These are phyloP conservation scores for Penicillium subrubescens DNA, from an alignment of 495 filamentous ascomycete species.

Conservation along the genomic window DNA sequence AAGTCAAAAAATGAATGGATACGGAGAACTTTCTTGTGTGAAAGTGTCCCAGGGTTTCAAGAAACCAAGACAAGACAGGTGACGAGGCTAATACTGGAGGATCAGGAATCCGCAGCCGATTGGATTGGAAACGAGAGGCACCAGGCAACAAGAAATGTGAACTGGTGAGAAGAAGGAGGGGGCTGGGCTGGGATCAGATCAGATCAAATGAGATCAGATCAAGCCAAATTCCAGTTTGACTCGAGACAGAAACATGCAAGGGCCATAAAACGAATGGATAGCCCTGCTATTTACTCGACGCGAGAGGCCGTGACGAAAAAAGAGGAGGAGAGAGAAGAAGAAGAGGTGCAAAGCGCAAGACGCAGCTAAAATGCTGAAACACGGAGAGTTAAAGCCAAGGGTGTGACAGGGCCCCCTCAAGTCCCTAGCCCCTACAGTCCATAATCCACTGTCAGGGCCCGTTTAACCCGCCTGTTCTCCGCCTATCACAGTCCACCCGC, in stretches of 20 bases:
- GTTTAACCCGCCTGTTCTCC: not conserved
- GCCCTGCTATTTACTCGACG: not conserved
- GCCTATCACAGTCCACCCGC: constrained; percentile 26
- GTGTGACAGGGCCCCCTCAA: constrained; percentile 15
- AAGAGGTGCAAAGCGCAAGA: not conserved
- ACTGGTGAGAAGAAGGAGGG: not conserved
- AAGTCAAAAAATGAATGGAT: not conserved
- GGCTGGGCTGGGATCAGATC: not conserved
- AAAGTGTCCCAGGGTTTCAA: not conserved
- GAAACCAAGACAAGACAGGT: not conserved
- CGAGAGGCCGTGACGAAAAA: not conserved
- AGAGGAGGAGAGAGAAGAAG: constrained; percentile 6
- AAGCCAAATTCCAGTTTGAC: not conserved
- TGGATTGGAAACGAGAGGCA: not conserved
- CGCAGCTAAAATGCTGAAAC: constrained; percentile 25
- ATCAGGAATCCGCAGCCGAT: not conserved
- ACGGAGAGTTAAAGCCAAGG: constrained; percentile 22
- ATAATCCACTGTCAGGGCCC: no score
- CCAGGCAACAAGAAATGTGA: constrained; percentile 1
- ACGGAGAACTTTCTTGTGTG: not conserved
- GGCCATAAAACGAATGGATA: constrained; percentile 11
- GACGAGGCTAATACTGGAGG: not conserved
- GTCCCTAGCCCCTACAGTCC: no score
- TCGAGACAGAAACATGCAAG: not conserved
- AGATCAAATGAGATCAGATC: no score